Base-by-base conservation (phyloP, 225 moss, liverwort and hornwort genomes). In the Marchantia paleacea region DNA sequence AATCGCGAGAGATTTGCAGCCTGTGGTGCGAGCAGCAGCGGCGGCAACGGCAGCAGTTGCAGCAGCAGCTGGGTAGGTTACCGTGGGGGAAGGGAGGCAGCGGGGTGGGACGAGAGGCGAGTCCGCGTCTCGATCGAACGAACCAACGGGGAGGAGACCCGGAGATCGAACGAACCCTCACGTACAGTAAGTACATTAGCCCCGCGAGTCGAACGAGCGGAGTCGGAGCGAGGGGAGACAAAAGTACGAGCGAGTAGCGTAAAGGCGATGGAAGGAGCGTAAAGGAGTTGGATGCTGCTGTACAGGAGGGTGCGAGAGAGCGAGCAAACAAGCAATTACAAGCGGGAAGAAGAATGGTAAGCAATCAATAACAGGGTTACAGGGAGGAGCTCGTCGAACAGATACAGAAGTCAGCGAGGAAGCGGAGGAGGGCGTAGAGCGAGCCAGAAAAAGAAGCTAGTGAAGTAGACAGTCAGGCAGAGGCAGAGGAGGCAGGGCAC, bases 191-290 rank as follows among this genome's bases (percentile, higher is more conserved):
- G 51, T n/a, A 51, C 51, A 72, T 51, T n/a, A 10, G 51, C 72
- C 12, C 15, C 51, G 50, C 22, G 51, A 72, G 72, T 51, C 49
- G 25, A 64, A 19, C 25, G 26, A 67, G 68, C 16, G 39, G 16
- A 68, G 29, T n/a, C n/a, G n/a, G n/a, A n/a, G n/a, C n/a, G n/a
- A n/a, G 31, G 20, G 50, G n/a, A 7, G 16, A 52, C 51, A 52
- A 0, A 9, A 39, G 18, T 72, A 51, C 22, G 72, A 51, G 72
- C 70, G 30, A 57, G 60, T 20, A 72, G 30, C 29, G 71, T 48
- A 8, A 28, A 49, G 68, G 51, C 48, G 73, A 83, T 83, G 83
- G 72, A 80, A 22, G 69, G 83, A 75, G 80, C 75, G 26, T 83
- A 75, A 80, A 52, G n/a, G 57, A 79, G 14, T 73, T 14, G 48